Conservation (phyloP, 768 basidiomycete species). For the Lentinula sp. region DNA sequence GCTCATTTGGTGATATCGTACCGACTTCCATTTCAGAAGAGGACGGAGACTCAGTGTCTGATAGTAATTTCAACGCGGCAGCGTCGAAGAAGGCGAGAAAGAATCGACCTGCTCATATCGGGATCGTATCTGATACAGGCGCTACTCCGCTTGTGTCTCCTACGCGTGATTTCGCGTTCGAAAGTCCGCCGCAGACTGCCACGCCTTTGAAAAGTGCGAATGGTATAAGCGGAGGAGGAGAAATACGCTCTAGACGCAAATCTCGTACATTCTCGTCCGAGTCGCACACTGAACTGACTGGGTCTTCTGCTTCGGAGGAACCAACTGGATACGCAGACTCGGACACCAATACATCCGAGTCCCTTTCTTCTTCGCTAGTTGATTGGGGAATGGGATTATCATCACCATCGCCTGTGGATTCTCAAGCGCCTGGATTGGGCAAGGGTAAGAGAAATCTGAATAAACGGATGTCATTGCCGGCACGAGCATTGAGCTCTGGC, state of each 20-base stretch:
- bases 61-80: constrained; percentile 9
- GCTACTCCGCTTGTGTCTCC: constrained; percentile 44
- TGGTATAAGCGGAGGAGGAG: not conserved
- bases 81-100: constrained; percentile 14
- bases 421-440: not conserved
- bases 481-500: constrained; percentile 8
- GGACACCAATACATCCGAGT: not conserved
- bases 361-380: constrained; percentile 1
- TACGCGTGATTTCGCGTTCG: constrained; percentile 32
- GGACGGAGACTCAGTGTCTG: constrained; percentile 18
- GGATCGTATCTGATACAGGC: constrained; percentile 44
- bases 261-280: not conserved
- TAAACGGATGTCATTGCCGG: constrained; percentile 1
- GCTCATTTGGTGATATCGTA: not conserved
- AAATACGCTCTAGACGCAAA: not conserved
- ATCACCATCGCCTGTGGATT: not conserved
- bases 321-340: not conserved
- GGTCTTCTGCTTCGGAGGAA: not conserved
- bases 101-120: constrained; percentile 18
- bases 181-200: not conserved
- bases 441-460: constrained; percentile 10
- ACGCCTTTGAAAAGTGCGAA: not conserved
- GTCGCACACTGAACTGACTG: not conserved
- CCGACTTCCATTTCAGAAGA: not conserved
- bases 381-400: constrained; percentile 5